A percentile compares a stretch with the other conserved stretches of the same genome.
phyloP scores from a whole-genome alignment of 2,329 filamentous ascomycete species.

The Juglanconis sp. region DNA sequence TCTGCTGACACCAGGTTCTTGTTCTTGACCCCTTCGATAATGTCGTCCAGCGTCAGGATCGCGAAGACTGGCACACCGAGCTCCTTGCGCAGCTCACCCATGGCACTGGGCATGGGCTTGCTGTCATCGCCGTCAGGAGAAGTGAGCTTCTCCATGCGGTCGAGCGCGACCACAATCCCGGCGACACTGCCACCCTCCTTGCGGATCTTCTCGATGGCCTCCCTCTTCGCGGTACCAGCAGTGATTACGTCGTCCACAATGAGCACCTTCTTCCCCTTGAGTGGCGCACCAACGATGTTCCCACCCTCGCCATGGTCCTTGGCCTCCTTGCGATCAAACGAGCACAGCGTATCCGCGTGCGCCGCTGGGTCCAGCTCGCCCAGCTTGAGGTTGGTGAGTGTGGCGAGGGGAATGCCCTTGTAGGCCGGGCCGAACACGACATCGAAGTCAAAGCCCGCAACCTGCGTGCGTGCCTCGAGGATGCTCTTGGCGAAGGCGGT shows the following conservation, averaged over 20 bases:
- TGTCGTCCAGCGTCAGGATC: slow-evolving; percentile 80
- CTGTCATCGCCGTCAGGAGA: slow-evolving; percentile 62
- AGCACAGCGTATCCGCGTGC: slow-evolving; percentile 73
- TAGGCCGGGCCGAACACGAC: slow-evolving; percentile 92
- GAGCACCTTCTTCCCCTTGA: slow-evolving; percentile 81
- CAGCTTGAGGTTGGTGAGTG: slow-evolving; percentile 72
- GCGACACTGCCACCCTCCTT: slow-evolving; percentile 80
- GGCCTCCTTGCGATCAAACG: slow-evolving; percentile 93
- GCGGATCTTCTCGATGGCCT: slow-evolving; percentile 86
- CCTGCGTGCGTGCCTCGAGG: slow-evolving; percentile 41
- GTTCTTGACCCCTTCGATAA: slow-evolving; percentile 66
- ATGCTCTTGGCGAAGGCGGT: slow-evolving; percentile 75
- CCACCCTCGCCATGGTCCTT: slow-evolving; percentile 96
- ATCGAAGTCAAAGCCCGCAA: slow-evolving; percentile 59
- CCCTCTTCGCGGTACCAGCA: slow-evolving; percentile 87
- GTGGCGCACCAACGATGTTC: slow-evolving; percentile 80
- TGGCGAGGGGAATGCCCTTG: slow-evolving; percentile 92
- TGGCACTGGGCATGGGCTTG: slow-evolving; percentile 71
- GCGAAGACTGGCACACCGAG: slow-evolving; percentile 79
- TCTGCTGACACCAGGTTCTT: slow-evolving; percentile 58
- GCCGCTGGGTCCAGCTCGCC: slow-evolving; percentile 62
- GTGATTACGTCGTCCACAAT: slow-evolving; percentile 98
- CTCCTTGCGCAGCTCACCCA: slow-evolving; percentile 81
- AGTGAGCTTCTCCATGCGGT: slow-evolving; percentile 80
- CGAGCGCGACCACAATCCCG: slow-evolving; percentile 84